phyloP scores from a whole-genome alignment of 108 stramenopile genomes.

The Nannochloropsis gaditana region DNA sequence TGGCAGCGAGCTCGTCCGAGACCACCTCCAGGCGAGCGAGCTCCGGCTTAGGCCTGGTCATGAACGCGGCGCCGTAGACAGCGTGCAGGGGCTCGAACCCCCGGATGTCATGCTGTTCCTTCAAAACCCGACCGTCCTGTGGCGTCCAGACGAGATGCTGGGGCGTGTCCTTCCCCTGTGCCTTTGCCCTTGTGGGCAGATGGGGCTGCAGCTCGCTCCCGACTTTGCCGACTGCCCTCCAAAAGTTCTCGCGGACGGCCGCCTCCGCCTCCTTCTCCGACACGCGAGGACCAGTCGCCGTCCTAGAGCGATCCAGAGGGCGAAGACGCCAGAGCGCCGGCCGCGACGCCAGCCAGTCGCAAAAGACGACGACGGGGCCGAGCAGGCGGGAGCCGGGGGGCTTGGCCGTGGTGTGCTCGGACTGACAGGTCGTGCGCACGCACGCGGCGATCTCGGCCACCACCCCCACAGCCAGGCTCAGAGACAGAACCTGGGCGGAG shows the following conservation, averaged over 20 bases:
- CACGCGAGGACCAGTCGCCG: not conserved
- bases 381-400: conserved; percentile 44
- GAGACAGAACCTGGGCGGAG: conserved; percentile 22
- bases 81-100: not conserved
- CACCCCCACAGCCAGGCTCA: conserved; percentile 37
- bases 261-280: conserved; percentile 12
- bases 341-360: conserved; percentile 41
- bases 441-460: conserved; percentile 37
- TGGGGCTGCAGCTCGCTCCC: not conserved
- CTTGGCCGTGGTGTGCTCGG: conserved; percentile 33
- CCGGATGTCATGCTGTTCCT: conserved; percentile 1
- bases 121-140: not conserved
- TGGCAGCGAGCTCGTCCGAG: not conserved
- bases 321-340: conserved; percentile 23
- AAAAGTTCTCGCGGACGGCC: not conserved
- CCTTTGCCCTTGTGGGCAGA: not conserved
- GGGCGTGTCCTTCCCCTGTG: not conserved
- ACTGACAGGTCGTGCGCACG: conserved; percentile 32
- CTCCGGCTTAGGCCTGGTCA: not conserved
- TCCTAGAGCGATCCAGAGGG: conserved; percentile 13
- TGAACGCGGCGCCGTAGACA: not conserved
- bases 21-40: not conserved
- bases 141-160: not conserved
- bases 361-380: conserved; percentile 45
- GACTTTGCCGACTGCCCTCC: not conserved